A percentile compares a stretch with the other conserved stretches of the same genome.
These are phyloP conservation scores for Jamesozyma piceae DNA, from an alignment of 805 yeast genomes.

Conservation along the genomic window DNA sequence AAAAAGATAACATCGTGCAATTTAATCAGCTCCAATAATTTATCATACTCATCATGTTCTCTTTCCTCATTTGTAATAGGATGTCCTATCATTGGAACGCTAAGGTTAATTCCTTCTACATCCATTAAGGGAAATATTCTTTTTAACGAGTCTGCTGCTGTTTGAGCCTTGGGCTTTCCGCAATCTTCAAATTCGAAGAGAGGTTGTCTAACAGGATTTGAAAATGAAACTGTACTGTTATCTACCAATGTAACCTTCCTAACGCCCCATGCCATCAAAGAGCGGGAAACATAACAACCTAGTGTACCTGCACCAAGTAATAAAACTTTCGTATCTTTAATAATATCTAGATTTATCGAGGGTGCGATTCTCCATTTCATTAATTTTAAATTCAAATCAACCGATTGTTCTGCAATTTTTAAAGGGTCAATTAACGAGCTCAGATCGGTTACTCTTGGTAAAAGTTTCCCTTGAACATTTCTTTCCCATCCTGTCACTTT, in stretches of 20 bases:
- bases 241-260: conserved; percentile 80
- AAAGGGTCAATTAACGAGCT: conserved; percentile 74
- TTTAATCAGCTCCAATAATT: conserved; percentile 44
- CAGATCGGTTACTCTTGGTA: conserved; percentile 77
- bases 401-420: conserved; percentile 82
- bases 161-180: conserved; percentile 65
- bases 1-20: conserved; percentile 71
- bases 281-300: conserved; percentile 84
- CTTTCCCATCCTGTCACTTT: conserved; percentile 86
- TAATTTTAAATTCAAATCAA: conserved; percentile 77
- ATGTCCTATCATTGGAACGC: conserved; percentile 96
- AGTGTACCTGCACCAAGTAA: conserved; percentile 94
- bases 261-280: conserved; percentile 91
- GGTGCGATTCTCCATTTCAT: conserved; percentile 98
- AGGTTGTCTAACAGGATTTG: conserved; percentile 95
- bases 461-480: conserved; percentile 57
- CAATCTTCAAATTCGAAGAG: conserved; percentile 77
- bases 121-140: conserved; percentile 72
- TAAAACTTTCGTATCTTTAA: conserved; percentile 54
- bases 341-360: conserved; percentile 54
- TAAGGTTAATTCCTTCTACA: conserved; percentile 52
- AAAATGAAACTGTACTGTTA: conserved; percentile 77
- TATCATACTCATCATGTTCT: conserved; percentile 44
- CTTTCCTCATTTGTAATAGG: conserved; percentile 50
- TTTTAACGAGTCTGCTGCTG: conserved; percentile 66